Percentiles rank a stretch among this genome's conserved stretches.
Conservation (phyloP, 192 early-diverging fungal genomes). For the Linnemannia zychae region DNA sequence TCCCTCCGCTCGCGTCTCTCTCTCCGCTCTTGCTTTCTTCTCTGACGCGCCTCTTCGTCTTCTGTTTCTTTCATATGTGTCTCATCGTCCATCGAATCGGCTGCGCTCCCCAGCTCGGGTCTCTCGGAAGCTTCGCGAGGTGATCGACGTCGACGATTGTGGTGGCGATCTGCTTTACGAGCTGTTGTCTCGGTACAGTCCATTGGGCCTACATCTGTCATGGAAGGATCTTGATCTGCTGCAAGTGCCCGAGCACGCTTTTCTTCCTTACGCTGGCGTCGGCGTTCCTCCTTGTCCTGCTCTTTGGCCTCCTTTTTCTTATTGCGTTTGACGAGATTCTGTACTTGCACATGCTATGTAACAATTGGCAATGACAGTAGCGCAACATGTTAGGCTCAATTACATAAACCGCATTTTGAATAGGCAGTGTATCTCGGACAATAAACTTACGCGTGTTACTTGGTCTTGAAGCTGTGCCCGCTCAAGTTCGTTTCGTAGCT, state of each 20-base stretch:
- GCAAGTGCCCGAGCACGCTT: constrained; percentile 3
- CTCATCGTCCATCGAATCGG: neutral
- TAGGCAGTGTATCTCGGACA: neutral
- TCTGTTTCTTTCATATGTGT: constrained; percentile 14
- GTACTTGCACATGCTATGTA: constrained; percentile 46
- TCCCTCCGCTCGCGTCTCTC: constrained; percentile 40
- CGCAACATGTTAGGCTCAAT: neutral
- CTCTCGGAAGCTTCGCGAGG: constrained; percentile 12
- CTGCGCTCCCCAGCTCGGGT: neutral
- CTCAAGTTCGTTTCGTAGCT: constrained; percentile 22
- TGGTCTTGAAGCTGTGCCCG: constrained; percentile 44
- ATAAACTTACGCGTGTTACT: constrained; percentile 34
- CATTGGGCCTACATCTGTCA: constrained; percentile 46
- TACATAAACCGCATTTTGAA: neutral
- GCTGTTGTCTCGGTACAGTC: constrained; percentile 15
- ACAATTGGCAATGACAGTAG: neutral
- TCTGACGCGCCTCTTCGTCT: constrained; percentile 23
- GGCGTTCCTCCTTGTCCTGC: constrained; percentile 33
- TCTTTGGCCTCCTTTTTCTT: constrained; percentile 33
- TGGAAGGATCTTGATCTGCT: constrained; percentile 27
- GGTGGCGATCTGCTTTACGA: constrained; percentile 14
- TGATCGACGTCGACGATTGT: constrained; percentile 25
- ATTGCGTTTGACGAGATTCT: constrained; percentile 41
- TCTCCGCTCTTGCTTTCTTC: constrained; percentile 28
- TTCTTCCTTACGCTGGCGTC: constrained; percentile 35